Conservation (phyloP, 257 asterid genomes). For the Cordia subcordata region DNA sequence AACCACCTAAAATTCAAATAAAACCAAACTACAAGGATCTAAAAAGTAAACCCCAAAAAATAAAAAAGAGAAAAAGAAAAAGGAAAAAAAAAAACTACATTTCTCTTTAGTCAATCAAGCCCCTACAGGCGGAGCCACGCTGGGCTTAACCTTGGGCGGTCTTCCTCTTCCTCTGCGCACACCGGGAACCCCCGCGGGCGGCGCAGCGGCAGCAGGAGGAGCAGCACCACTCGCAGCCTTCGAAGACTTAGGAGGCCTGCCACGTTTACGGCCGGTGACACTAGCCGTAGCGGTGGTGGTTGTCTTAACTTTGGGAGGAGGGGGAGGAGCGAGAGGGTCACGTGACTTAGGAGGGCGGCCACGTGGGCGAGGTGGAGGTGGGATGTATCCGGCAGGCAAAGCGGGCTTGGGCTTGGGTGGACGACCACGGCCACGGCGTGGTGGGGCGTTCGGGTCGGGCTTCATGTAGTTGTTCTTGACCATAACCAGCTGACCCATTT, state of each 20-base stretch:
- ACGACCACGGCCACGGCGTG: conserved; percentile 90
- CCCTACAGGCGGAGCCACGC: conserved; percentile 56
- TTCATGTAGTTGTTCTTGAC: conserved; percentile 60
- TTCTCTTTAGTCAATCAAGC: conserved; percentile 34
- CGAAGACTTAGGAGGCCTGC: conserved; percentile 62
- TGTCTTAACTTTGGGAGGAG: conserved; percentile 13
- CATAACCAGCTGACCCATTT: conserved; percentile 52
- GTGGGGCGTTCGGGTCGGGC: conserved; percentile 65
- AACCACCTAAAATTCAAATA: conserved; percentile 15
- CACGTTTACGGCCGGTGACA: conserved; percentile 55
- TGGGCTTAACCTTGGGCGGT: conserved; percentile 72
- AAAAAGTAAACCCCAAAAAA: conserved; percentile 2
- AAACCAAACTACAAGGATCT: conserved; percentile 35
- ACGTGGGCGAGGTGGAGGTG: conserved; percentile 55
- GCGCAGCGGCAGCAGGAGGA: conserved; percentile 7
- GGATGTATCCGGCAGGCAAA: conserved; percentile 26
- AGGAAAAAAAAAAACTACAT: conserved; percentile 16
- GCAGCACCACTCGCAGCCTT: background rate
- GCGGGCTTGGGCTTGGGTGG: conserved; percentile 72
- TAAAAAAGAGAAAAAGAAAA: background rate
- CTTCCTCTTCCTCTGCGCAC: conserved; percentile 72
- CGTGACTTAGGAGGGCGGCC: conserved; percentile 69
- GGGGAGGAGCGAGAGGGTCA: conserved; percentile 33
- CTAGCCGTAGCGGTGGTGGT: conserved; percentile 4
- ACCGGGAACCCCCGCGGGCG: conserved; percentile 4